phyloP scores from a whole-genome alignment of 2,329 filamentous ascomycete species.

The Atkinsonella hypoxylon region DNA sequence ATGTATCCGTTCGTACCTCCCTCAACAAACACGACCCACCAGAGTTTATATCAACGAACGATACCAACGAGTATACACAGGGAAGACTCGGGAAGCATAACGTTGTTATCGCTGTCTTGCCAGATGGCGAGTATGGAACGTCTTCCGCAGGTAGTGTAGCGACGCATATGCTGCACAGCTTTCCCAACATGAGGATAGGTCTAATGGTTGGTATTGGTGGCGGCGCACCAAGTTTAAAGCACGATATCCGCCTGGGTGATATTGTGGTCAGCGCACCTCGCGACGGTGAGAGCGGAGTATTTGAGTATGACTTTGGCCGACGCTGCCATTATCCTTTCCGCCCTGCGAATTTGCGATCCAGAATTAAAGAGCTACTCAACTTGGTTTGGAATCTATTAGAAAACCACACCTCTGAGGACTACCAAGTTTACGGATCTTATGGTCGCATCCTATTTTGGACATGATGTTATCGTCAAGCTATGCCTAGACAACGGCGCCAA shows the following conservation, averaged over 20 bases:
- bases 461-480: too few species aligned
- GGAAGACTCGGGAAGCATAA: conserved; percentile 22
- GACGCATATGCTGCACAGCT: conserved; percentile 17
- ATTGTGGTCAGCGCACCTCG: conserved; percentile 7
- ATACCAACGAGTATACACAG: conserved; percentile 16
- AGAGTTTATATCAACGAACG: not conserved
- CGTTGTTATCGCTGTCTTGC: conserved; percentile 22
- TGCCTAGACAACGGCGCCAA: too few species aligned
- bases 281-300: conserved; percentile 5
- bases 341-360: too few species aligned
- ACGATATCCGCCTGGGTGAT: conserved; percentile 6
- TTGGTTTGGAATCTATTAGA: too few species aligned
- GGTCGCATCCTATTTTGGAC: too few species aligned
- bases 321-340: too few species aligned
- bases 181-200: conserved; percentile 17
- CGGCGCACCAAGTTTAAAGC: conserved; percentile 18
- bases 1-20: too few species aligned
- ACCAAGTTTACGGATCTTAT: too few species aligned
- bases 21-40: too few species aligned
- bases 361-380: too few species aligned
- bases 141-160: conserved; percentile 15
- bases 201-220: conserved; percentile 24
- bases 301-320: conserved; percentile 11
- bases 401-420: too few species aligned
- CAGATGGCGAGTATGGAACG: conserved; percentile 15